Evolutionary conservation across 495 filamentous ascomycete species (phyloP).

Genomic region (Viridothelium virens): DNA sequence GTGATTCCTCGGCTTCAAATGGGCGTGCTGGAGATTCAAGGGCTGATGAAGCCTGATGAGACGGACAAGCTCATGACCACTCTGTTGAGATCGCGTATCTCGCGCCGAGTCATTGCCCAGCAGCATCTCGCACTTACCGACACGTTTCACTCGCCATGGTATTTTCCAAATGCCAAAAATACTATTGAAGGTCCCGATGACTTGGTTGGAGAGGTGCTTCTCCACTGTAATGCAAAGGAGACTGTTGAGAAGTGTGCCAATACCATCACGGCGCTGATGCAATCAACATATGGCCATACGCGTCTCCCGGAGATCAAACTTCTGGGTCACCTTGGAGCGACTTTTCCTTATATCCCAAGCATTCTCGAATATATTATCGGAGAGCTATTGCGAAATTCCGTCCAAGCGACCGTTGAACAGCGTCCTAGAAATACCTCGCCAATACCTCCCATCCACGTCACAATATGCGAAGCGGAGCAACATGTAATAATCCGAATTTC

Average conservation of each 20-base stretch:
- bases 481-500: conserved; percentile 96
- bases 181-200: conserved; percentile 57
- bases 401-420: conserved; percentile 82
- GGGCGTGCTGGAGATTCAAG: conserved; percentile 82
- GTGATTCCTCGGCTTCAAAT: conserved; percentile 92
- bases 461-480: conserved; percentile 87
- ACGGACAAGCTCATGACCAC: conserved; percentile 96
- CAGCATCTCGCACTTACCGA: conserved; percentile 96
- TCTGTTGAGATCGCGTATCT: conserved; percentile 85
- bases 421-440: conserved; percentile 37
- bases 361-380: conserved; percentile 97
- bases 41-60: conserved; percentile 64
- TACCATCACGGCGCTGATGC: conserved; percentile 59
- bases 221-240: conserved; percentile 86
- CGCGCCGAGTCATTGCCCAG: conserved; percentile 91
- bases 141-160: conserved; percentile 87
- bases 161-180: conserved; percentile 69
- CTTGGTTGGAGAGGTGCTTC: conserved; percentile 91
- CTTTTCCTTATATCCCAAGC: conserved; percentile 91
- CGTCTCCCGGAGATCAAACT: conserved; percentile 75
- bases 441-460: conserved; percentile 81
- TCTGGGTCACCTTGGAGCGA: conserved; percentile 76
- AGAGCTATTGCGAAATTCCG: conserved; percentile 88
- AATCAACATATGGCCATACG: conserved; percentile 59
- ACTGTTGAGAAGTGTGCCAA: conserved; percentile 77